phyloP scores from a whole-genome alignment of 495 filamentous ascomycete species.

The Neurospora sp. region DNA sequence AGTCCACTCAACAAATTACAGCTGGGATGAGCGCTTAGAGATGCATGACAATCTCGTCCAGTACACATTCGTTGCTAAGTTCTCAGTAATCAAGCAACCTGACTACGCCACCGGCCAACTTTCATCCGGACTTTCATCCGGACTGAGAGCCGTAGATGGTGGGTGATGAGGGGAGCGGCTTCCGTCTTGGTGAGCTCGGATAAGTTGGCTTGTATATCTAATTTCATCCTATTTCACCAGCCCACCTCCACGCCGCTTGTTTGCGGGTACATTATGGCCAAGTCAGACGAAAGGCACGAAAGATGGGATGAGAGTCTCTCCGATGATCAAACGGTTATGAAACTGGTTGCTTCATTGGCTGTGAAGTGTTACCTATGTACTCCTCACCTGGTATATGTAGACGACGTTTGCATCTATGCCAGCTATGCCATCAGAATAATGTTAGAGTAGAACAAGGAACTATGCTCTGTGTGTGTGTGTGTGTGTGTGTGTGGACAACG shows the following conservation, averaged over 20 bases:
- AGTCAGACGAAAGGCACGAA: neutral
- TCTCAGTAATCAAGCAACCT: neutral
- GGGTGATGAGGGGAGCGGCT: neutral
- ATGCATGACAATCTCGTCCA: neutral
- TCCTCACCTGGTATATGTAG: neutral
- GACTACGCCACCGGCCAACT: neutral
- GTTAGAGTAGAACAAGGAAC: neutral
- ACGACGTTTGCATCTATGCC: neutral
- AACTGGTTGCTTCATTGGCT: neutral
- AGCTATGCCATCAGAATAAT: neutral
- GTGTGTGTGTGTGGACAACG: neutral
- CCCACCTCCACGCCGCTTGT: neutral
- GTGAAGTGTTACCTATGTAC: neutral
- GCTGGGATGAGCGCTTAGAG: neutral
- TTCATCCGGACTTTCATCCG: neutral
- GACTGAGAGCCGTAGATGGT: neutral
- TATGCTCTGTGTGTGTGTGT: neutral
- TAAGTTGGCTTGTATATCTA: constrained; percentile 3
- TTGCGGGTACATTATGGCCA: neutral
- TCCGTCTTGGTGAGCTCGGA: neutral
- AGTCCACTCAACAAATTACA: neutral
- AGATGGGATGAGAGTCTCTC: neutral
- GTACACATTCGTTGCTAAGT: neutral
- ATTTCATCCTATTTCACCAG: neutral
- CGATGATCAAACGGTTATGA: neutral